A percentile compares a stretch with the other conserved stretches of the same genome.
phyloP scores from a whole-genome alignment of 371 early-diverging fungal genomes.

The Apophysomyces trapeziformis region DNA sequence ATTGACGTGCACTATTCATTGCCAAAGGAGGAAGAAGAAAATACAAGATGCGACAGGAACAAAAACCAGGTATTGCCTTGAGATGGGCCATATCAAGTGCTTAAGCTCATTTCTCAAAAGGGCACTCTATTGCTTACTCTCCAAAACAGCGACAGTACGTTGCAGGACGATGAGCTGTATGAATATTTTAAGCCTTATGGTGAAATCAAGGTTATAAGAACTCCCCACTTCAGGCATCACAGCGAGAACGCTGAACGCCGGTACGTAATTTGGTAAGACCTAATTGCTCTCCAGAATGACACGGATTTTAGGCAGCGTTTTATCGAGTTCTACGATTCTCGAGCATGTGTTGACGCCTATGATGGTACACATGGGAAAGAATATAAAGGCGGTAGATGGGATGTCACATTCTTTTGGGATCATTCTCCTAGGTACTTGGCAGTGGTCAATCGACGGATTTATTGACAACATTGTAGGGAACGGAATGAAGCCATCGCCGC shows the following conservation, averaged over 20 bases:
- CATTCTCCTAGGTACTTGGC: slow-evolving; percentile 44
- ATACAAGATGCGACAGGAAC: slow-evolving; percentile 49
- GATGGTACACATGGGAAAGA: slow-evolving; percentile 35
- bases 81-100: too few relatives aligned
- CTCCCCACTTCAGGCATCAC: slow-evolving; percentile 38
- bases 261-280: slow-evolving; percentile 14
- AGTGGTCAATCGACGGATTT: background rate
- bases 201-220: slow-evolving; percentile 54
- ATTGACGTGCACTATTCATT: slow-evolving; percentile 66
- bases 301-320: slow-evolving; percentile 49
- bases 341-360: slow-evolving; percentile 50
- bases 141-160: slow-evolving; percentile 33
- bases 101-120: slow-evolving; percentile 21
- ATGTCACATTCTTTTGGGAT: slow-evolving; percentile 59
- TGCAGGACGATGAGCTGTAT: slow-evolving; percentile 48
- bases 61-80: slow-evolving; percentile 55
- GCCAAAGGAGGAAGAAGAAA: slow-evolving; percentile 57
- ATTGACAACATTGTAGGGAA: slow-evolving; percentile 18
- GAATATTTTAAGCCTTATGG: slow-evolving; percentile 48
- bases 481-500: slow-evolving; percentile 25
- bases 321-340: slow-evolving; percentile 60
- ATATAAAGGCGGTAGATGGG: slow-evolving; percentile 51
- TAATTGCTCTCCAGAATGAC: background rate
- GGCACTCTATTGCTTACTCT: slow-evolving; percentile 58
- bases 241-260: slow-evolving; percentile 20